Conservation (phyloP, 306 rosid species). For the Malus asiatica region DNA sequence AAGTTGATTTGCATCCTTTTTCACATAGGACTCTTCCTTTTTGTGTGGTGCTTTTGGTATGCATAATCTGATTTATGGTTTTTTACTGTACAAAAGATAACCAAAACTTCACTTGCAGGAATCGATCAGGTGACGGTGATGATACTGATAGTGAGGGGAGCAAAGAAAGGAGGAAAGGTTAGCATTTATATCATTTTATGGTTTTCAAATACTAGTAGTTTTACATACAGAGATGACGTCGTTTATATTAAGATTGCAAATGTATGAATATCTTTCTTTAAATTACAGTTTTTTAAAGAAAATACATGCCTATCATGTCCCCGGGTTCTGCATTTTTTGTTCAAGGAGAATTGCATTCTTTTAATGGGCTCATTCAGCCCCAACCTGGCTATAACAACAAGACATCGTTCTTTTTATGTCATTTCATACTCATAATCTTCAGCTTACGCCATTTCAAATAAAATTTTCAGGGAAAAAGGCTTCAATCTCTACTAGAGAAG, state of each 20-base stretch:
- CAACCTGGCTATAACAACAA: not conserved
- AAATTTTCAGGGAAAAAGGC: conserved; percentile 50
- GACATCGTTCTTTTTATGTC: not conserved
- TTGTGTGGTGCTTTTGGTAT: not conserved
- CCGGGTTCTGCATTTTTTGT: not conserved
- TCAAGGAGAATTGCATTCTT: not conserved
- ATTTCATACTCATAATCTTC: not conserved
- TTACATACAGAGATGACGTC: not conserved
- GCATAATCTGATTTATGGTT: not conserved
- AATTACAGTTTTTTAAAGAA: not conserved
- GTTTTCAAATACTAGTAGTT: not conserved
- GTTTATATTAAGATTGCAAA: not conserved
- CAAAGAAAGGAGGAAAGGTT: conserved; percentile 61
- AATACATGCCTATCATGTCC: not conserved
- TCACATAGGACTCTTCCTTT: not conserved
- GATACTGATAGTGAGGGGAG: conserved; percentile 45
- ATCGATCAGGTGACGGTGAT: conserved; percentile 55
- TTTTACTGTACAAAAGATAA: conserved; percentile 7
- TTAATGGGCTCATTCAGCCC: not conserved
- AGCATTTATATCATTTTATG: conserved; percentile 2
- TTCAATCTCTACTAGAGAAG: conserved; percentile 35
- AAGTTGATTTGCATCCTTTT: not conserved
- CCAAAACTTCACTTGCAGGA: conserved; percentile 37
- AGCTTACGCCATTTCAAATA: conserved; percentile 4
- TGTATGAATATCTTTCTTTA: not conserved